A percentile compares a stretch with the other conserved stretches of the same genome.
Evolutionary conservation across 1,284 basidiomycete genomes (phyloP).

Genomic region (Tylopilus orsonianus): DNA sequence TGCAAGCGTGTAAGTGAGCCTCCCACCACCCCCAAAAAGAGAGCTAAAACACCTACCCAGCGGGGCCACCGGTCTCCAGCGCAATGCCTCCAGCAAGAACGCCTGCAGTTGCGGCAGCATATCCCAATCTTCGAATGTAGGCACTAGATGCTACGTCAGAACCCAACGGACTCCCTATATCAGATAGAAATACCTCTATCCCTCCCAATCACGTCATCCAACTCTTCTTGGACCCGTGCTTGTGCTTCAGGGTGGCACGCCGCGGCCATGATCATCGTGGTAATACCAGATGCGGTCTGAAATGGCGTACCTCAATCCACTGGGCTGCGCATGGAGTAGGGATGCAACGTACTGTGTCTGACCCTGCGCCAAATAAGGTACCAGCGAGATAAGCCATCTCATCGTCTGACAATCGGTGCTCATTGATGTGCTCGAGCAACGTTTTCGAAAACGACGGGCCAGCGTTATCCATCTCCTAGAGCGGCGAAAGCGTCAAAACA

Average conservation of each 20-base stretch:
- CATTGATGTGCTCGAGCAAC: slow-evolving; percentile 8
- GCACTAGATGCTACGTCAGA: slow-evolving; percentile 4
- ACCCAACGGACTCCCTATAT: not conserved
- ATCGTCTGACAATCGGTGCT: slow-evolving; percentile 10
- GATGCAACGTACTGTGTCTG: slow-evolving; percentile 6
- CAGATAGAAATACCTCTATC: slow-evolving; percentile 7
- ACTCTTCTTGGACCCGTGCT: slow-evolving; percentile 14
- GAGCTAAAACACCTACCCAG: slow-evolving; percentile 13
- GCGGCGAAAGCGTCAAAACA: not conserved
- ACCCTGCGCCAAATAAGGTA: slow-evolving; percentile 8
- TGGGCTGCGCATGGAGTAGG: not conserved
- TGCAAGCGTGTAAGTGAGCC: not conserved
- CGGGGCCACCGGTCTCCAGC: slow-evolving; percentile 39
- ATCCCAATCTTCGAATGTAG: slow-evolving; percentile 15
- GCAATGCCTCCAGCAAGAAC: slow-evolving; percentile 39
- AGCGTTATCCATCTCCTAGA: slow-evolving; percentile 1
- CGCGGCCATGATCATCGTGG: slow-evolving; percentile 13
- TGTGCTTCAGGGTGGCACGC: slow-evolving; percentile 11
- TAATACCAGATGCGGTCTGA: slow-evolving; percentile 12
- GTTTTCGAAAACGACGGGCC: slow-evolving; percentile 8
- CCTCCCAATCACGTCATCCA: slow-evolving; percentile 13
- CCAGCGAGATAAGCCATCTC: slow-evolving; percentile 21
- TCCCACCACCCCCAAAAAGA: not conserved
- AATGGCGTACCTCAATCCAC: not conserved
- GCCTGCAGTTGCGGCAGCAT: slow-evolving; percentile 13